These are phyloP conservation scores for Candida tropicalis DNA, from an alignment of 1,139 yeast species.

Conservation along the genomic window DNA sequence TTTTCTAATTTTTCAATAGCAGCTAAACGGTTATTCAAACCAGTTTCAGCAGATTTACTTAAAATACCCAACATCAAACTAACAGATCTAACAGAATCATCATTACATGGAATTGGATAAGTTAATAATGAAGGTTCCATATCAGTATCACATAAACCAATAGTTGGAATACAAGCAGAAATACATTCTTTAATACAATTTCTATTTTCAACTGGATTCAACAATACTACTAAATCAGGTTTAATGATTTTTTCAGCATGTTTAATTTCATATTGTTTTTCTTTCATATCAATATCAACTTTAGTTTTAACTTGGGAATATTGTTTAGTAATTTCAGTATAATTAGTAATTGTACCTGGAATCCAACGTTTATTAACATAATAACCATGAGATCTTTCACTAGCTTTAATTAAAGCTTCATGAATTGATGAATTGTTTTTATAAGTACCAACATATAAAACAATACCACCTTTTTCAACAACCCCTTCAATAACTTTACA, in stretches of 20 bases:
- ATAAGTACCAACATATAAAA: conserved; percentile 83
- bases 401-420: conserved; percentile 77
- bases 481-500: conserved; percentile 78
- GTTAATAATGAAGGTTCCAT: conserved; percentile 88
- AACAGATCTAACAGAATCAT: conserved; percentile 84
- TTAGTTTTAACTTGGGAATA: conserved; percentile 61
- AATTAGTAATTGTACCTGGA: conserved; percentile 92
- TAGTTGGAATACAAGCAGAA: conserved; percentile 83
- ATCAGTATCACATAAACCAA: conserved; percentile 92
- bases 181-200: conserved; percentile 83
- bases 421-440: conserved; percentile 63
- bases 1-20: conserved; percentile 25
- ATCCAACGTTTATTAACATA: conserved; percentile 88
- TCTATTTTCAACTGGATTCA: conserved; percentile 88
- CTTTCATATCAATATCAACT: conserved; percentile 42
- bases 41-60: conserved; percentile 82
- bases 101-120: conserved; percentile 95
- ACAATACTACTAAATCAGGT: conserved; percentile 84
- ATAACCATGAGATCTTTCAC: conserved; percentile 74
- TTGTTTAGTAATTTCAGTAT: conserved; percentile 74
- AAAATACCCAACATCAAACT: conserved; percentile 81
- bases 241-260: conserved; percentile 52
- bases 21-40: conserved; percentile 59
- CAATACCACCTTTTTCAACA: conserved; percentile 80
- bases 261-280: conserved; percentile 50